phyloP scores from a whole-genome alignment of 257 asterid species.

The Gentiana straminea region DNA sequence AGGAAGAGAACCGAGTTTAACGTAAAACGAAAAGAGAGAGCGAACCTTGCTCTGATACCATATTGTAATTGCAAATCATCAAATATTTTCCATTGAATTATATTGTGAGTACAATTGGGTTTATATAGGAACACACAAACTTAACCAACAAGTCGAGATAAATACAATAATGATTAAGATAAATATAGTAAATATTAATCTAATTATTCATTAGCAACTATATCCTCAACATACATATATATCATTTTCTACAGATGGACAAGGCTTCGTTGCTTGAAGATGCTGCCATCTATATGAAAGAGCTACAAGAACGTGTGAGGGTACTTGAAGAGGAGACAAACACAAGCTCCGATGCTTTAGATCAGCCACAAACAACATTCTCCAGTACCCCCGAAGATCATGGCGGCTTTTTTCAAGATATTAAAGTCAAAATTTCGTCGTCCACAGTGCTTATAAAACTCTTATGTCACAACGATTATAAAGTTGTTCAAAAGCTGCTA shows the following conservation, averaged over 20 bases:
- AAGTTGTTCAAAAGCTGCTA: constrained; percentile 23
- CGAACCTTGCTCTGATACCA: too few species aligned
- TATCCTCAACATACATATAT: background rate
- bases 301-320: constrained; percentile 38
- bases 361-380: background rate
- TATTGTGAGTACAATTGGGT: too few species aligned
- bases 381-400: background rate
- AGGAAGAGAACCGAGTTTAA: too few species aligned
- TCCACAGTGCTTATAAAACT: constrained; percentile 33
- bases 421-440: constrained; percentile 26
- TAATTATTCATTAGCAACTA: too few species aligned
- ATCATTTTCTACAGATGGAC: constrained; percentile 15
- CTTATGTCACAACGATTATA: constrained; percentile 27
- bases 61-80: too few species aligned
- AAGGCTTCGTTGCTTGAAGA: constrained; percentile 20
- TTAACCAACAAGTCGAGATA: too few species aligned
- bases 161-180: too few species aligned
- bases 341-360: background rate
- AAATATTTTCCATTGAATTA: too few species aligned
- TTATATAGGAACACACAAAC: too few species aligned
- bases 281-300: constrained; percentile 17
- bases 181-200: too few species aligned
- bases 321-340: constrained; percentile 25
- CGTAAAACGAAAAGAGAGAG: too few species aligned
- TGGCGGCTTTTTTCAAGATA: constrained; percentile 7